Evolutionary conservation across 2,329 filamentous ascomycete species (phyloP), one percentile per base, ranked within the genome.

Genomic region (Fusarium hainanense): DNA sequence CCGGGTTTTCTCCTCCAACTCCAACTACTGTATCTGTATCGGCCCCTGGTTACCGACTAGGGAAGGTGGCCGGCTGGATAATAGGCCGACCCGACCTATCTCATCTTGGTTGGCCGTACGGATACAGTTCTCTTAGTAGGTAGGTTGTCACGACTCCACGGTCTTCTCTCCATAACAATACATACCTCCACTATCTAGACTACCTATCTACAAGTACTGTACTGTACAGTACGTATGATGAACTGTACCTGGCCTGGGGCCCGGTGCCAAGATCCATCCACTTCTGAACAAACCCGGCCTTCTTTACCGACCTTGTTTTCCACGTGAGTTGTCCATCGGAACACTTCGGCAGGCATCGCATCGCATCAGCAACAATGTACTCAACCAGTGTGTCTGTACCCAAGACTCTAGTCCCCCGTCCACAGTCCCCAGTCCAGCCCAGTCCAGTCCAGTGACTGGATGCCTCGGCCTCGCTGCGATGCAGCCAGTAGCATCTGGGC

Each of bases 1-100:
- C 73, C 71, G 68, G 73, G 71, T 65, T 69, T 70, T 64, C 59
- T 57, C 69, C 62, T 58, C 73, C 69, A 71, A 69, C 70, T 54
- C 70, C 69, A 71, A 69, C 70, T 54, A 63, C 48, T 50, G 56
- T 52, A 49, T 58, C 54, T 50, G 56, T 52, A 49, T 58, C 56
- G 43, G 59, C 56, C 52, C 64, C 64, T 68, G 64, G 56, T 57
- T 69, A 46, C 68, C 60, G 34, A 47, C 66, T 68, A 59, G 34
- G 68, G 68, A 71, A 71, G 61, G 68, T 70, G 68, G 49, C 63
- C 49, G 62, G 54, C 61, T 66, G 62, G 61, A 44, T 47, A 64
- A 48, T 54, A 37, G 46, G 30, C 28, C 43, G 44, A n/a, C 32
- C 52, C 43, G 44, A n/a, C 32, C 52, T 55, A 28, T 49, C 42